Percentiles rank a stretch among this genome's conserved stretches.
Conservation (phyloP, 2,329 filamentous ascomycete genomes). For the Penicillium decumbens region DNA sequence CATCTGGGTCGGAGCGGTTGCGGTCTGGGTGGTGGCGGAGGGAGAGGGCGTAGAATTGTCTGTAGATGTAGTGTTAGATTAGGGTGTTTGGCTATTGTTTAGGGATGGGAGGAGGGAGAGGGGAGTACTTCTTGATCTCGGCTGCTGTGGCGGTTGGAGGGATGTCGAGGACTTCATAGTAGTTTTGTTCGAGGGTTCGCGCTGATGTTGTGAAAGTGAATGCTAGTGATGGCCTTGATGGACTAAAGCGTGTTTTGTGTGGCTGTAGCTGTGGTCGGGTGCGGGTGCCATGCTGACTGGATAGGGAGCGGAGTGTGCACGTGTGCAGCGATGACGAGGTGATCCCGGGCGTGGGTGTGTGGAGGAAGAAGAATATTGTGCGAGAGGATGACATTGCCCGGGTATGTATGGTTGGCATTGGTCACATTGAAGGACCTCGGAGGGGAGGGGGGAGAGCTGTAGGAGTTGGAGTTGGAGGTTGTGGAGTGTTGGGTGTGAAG, state of each 20-base stretch:
- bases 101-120: not conserved
- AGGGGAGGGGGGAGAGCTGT: not conserved
- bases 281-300: not conserved
- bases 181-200: conserved; percentile 48
- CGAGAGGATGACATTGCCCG: conserved; percentile 25
- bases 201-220: conserved; percentile 42
- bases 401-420: not conserved
- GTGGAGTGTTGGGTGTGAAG: not conserved
- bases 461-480: not conserved
- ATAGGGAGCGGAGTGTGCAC: conserved; percentile 2
- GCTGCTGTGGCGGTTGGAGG: conserved; percentile 61
- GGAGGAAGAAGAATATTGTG: conserved; percentile 11
- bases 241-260: not conserved
- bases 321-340: not conserved
- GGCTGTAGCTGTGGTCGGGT: conserved; percentile 10
- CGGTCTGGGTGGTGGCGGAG: conserved; percentile 90
- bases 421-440: conserved; percentile 1
- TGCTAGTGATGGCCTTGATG: not conserved
- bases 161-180: conserved; percentile 81
- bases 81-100: not conserved
- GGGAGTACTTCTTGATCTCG: conserved; percentile 75
- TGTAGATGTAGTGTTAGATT: conserved; percentile 16
- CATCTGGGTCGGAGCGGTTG: conserved; percentile 70
- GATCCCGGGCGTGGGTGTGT: conserved; percentile 3
- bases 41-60: conserved; percentile 81